These are phyloP conservation scores for Debaryomycetaceae sp. DNA, from an alignment of 1,139 yeast genomes.

Conservation along the genomic window DNA sequence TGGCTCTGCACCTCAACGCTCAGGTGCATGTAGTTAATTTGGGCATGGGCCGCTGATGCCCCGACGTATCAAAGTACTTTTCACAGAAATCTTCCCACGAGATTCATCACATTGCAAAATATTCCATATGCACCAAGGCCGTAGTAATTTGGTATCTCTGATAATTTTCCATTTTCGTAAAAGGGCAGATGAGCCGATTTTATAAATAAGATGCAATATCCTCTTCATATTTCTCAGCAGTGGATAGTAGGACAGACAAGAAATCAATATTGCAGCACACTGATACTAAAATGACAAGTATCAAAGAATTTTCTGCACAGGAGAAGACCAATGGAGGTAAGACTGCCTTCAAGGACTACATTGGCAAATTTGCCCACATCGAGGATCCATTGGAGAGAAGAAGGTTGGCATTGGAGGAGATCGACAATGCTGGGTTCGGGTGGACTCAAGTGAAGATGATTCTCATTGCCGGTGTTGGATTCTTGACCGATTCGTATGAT, in stretches of 20 bases:
- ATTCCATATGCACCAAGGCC: background rate
- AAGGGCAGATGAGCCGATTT: background rate
- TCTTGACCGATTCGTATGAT: conserved; percentile 89
- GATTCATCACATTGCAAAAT: no score
- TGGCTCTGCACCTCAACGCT: no score
- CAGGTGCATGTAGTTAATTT: no score
- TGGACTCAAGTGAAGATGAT: conserved; percentile 90
- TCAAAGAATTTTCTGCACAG: conserved; percentile 15
- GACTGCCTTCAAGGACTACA: conserved; percentile 83
- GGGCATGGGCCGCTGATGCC: no score
- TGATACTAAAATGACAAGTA: conserved; percentile 19
- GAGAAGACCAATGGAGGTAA: conserved; percentile 61
- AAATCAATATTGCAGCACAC: background rate
- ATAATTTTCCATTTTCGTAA: background rate
- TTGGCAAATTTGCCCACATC: conserved; percentile 79
- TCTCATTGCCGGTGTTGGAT: conserved; percentile 90
- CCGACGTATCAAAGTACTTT: no score
- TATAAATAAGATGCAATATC: background rate
- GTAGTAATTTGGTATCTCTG: background rate
- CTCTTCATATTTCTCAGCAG: background rate
- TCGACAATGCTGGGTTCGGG: conserved; percentile 80
- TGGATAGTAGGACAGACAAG: background rate
- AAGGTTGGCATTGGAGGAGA: conserved; percentile 82
- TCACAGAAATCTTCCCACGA: no score
- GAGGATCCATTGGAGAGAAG: conserved; percentile 88